Percentiles rank a stretch among this genome's conserved stretches.
phyloP scores from a whole-genome alignment of 208 protist species.

The Trypanosoma lewisi region DNA sequence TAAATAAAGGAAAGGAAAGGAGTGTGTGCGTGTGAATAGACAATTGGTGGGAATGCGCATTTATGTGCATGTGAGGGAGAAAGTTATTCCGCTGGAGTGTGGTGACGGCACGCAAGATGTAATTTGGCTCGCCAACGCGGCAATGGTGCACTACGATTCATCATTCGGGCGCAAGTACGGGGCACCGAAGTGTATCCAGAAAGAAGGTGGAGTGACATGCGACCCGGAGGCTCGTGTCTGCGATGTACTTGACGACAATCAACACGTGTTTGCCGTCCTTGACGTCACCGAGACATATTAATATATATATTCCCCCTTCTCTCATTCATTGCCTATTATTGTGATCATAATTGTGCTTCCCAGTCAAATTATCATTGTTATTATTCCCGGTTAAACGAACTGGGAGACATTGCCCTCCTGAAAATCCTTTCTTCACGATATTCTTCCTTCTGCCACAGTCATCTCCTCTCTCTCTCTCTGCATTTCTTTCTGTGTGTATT shows the following conservation, averaged over 20 bases:
- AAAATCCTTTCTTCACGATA: no score
- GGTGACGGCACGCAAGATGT: constrained; percentile 85
- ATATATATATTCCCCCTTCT: neutral
- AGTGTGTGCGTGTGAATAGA: constrained; percentile 2
- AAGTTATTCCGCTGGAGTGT: constrained; percentile 78
- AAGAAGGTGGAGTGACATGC: constrained; percentile 82
- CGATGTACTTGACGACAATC: constrained; percentile 75
- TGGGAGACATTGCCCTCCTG: no score
- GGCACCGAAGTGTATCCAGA: constrained; percentile 60
- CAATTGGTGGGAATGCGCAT: constrained; percentile 58
- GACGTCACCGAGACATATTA: constrained; percentile 28
- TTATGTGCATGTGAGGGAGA: constrained; percentile 82
- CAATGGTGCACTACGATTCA: constrained; percentile 87
- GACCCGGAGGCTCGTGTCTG: constrained; percentile 64
- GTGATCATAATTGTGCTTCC: no score
- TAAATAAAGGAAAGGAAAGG: neutral
- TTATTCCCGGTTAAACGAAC: no score
- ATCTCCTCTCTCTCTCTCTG: neutral
- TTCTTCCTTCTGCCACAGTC: neutral
- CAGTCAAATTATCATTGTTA: no score
- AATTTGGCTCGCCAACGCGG: constrained; percentile 81
- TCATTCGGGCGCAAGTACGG: constrained; percentile 70
- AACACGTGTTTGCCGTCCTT: constrained; percentile 82
- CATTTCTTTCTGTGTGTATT: neutral
- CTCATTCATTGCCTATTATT: no score